A percentile compares a stretch with the other conserved stretches of the same genome.
Conservation (phyloP, 768 basidiomycete genomes). For the Tubosaeta sp. region DNA sequence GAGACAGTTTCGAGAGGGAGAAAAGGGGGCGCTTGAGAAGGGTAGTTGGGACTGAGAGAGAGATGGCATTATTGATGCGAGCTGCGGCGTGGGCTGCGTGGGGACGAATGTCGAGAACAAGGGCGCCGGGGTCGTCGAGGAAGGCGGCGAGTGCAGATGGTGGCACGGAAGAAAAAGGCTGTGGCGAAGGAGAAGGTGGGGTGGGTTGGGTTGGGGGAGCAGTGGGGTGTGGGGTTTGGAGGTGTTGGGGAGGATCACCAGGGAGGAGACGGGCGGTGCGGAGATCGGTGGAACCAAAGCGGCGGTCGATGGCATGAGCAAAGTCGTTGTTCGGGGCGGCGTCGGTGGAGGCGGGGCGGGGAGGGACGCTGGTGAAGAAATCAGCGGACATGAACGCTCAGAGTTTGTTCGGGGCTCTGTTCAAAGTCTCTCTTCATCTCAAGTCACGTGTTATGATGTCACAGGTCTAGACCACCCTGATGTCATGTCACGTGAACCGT, state of each 20-base stretch:
- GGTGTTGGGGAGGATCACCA: constrained; percentile 22
- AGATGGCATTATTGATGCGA: constrained; percentile 67
- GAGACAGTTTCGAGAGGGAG: constrained; percentile 68
- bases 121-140: constrained; percentile 36
- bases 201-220: constrained; percentile 3
- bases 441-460: constrained; percentile 33
- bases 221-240: constrained; percentile 10
- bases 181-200: background rate
- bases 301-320: constrained; percentile 49
- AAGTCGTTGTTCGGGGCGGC: constrained; percentile 39
- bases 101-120: constrained; percentile 87
- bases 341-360: constrained; percentile 7
- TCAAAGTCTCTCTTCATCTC: background rate
- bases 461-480: constrained; percentile 23
- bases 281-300: constrained; percentile 38
- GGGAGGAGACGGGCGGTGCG: constrained; percentile 37
- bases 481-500: constrained; percentile 23
- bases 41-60: constrained; percentile 90
- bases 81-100: constrained; percentile 67
- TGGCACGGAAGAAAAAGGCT: constrained; percentile 19
- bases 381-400: constrained; percentile 29
- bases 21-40: constrained; percentile 89
- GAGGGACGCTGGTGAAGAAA: constrained; percentile 38
- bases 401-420: background rate
- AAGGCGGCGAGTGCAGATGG: constrained; percentile 30